Percentiles rank a stretch among this genome's conserved stretches.
These are phyloP conservation scores for Termitomyces sp. DNA, from an alignment of 768 basidiomycete genomes.

Conservation along the genomic window DNA sequence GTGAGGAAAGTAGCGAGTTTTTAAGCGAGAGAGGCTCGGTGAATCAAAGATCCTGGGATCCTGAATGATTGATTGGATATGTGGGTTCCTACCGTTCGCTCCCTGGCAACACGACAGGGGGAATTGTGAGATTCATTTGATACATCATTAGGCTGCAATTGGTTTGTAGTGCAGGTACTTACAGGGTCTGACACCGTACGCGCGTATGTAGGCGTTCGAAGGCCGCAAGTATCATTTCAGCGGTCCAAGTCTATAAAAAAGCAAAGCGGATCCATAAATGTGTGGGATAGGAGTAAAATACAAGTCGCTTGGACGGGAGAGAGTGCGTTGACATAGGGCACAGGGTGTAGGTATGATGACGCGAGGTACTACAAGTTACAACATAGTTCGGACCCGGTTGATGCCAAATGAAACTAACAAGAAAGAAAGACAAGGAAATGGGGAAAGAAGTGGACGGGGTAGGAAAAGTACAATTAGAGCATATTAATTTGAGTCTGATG, in stretches of 20 bases:
- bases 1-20: background rate
- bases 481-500: background rate
- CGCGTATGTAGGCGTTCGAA: too few species aligned
- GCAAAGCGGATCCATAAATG: background rate
- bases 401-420: background rate
- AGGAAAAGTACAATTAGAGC: background rate
- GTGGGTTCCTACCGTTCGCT: background rate
- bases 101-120: background rate
- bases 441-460: background rate
- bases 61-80: too few species aligned
- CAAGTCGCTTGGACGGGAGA: background rate
- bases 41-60: background rate
- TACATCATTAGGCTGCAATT: too few species aligned
- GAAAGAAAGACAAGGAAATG: background rate
- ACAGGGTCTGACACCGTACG: too few species aligned
- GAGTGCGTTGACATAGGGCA: background rate
- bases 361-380: slow-evolving; percentile 6
- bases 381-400: slow-evolving; percentile 2
- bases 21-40: background rate
- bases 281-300: background rate
- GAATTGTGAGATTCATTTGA: too few species aligned
- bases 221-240: too few species aligned
- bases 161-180: too few species aligned
- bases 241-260: too few species aligned
- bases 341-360: background rate